Evolutionary conservation across 2,329 filamentous ascomycete genomes (phyloP).

Genomic region (Phyllosticta citrichinensis): DNA sequence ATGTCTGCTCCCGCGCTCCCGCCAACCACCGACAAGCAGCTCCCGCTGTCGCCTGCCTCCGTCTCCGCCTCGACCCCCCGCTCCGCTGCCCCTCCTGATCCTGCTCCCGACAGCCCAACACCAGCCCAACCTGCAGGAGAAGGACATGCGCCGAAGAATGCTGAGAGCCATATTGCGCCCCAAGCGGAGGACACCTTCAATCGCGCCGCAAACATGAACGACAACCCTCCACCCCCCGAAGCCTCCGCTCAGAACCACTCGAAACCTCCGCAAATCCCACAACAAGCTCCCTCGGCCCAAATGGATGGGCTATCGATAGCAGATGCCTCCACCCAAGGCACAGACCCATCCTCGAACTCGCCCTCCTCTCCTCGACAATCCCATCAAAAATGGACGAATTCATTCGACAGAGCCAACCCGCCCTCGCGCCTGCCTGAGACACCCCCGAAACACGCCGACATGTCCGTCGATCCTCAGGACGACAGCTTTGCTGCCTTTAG

Average conservation of each 20-base stretch:
- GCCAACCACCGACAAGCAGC: background rate
- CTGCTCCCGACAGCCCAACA: background rate
- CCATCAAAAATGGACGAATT: background rate
- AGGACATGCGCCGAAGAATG: background rate
- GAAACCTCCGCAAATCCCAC: background rate
- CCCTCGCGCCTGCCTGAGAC: background rate
- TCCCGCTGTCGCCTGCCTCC: background rate
- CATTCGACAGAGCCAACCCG: background rate
- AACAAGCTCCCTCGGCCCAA: background rate
- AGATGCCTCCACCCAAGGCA: background rate
- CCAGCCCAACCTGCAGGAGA: background rate
- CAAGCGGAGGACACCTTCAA: background rate
- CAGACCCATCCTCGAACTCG: background rate
- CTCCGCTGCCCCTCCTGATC: background rate
- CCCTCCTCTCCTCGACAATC: background rate
- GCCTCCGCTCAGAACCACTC: background rate
- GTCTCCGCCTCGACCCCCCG: background rate
- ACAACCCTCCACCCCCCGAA: background rate
- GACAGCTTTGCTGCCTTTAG: constrained; percentile 16
- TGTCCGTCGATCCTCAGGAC: constrained; percentile 2
- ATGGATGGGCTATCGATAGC: background rate
- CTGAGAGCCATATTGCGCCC: background rate
- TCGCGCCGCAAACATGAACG: background rate
- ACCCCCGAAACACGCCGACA: background rate
- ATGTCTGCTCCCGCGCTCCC: background rate